Percentiles rank a stretch among this genome's conserved stretches.
phyloP scores from a whole-genome alignment of 495 filamentous ascomycete genomes.

The Beverwykella pulmonaria region DNA sequence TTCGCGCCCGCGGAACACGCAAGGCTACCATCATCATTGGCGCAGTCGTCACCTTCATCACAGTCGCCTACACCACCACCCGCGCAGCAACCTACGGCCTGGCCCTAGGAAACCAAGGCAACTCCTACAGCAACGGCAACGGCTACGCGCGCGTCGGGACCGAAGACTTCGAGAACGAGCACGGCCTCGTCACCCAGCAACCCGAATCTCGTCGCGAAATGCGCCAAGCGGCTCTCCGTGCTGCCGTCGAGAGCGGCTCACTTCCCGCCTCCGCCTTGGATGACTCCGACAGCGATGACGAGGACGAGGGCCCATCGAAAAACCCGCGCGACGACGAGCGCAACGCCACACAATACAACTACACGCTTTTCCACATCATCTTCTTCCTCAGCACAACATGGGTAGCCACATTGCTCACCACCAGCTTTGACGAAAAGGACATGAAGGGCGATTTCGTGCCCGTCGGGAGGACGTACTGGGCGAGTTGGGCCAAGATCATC shows the following conservation, averaged over 20 bases:
- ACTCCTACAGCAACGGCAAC: constrained; percentile 41
- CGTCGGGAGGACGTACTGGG: constrained; percentile 93
- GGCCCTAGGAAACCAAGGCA: constrained; percentile 71
- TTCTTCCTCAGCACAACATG: constrained; percentile 95
- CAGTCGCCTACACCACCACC: constrained; percentile 96
- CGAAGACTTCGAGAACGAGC: constrained; percentile 80
- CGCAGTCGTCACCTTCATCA: constrained; percentile 94
- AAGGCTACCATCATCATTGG: constrained; percentile 87
- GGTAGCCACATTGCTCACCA: constrained; percentile 91
- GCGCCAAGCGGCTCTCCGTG: constrained; percentile 86
- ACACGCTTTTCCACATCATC: constrained; percentile 94
- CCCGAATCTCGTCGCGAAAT: constrained; percentile 81
- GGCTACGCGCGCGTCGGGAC: constrained; percentile 59
- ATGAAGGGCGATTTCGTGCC: constrained; percentile 75
- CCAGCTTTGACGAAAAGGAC: constrained; percentile 65
- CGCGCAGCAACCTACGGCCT: constrained; percentile 93
- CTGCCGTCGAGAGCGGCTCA: constrained; percentile 86
- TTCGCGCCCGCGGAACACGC: constrained; percentile 86
- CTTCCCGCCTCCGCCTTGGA: constrained; percentile 89
- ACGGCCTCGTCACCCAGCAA: constrained; percentile 88
- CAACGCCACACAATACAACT: constrained; percentile 89
- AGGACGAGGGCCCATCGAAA: constrained; percentile 57
- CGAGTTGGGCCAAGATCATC: constrained; percentile 98
- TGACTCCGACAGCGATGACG: constrained; percentile 72
- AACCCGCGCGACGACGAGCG: constrained; percentile 76